Evolutionary conservation across 805 yeast species (phyloP), one percentile per base, ranked within the genome.

Genomic region (Hyphopichia homilentoma): DNA sequence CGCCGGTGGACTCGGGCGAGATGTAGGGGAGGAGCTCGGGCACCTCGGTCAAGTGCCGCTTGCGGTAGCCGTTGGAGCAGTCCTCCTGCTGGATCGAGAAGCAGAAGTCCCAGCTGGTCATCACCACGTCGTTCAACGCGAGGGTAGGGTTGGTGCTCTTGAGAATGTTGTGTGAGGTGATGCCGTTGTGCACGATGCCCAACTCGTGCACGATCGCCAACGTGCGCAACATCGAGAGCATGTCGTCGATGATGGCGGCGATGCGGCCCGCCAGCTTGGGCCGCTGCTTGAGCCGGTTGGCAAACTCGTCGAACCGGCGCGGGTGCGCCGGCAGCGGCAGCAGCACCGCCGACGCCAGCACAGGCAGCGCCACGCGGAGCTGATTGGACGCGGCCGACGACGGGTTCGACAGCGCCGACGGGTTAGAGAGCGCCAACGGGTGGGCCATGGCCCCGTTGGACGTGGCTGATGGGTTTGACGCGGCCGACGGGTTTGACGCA

Each of bases 1-100:
- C 63, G 1, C 73, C 68, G 16, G 71, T 61, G 5, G 65, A 58
- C 45, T 74, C 79, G 1, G 79, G 79, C 1, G 77, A 66, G 39
- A 70, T 62, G 40, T 65, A 74, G 1, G 75, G 73, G 14, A 72
- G 45, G 36, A 64, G 54, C 18, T 61, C 64, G 2, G 59, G 56
- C 11, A 69, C 50, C 19, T 54, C 56, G 32, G 53, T 45, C 36
- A 63, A 50, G 38, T 70, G 67, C n/a, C 59, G 47, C 20, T 63
- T 56, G 17, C 77, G 45, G 39, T 59, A 71, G 13, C 70, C 67
- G 29, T 62, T 52, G 11, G 60, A 44, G 18, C 70, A 54, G 34
- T 62, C 67, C 35, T 74, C 79, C 1, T 59, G 56, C 16, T 49
- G 50, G 11, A 60, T 50, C 2, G 70, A 43, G 37, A 71, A 73